phyloP scores from a whole-genome alignment of 345 rosid species.

The Litchi chinensis region DNA sequence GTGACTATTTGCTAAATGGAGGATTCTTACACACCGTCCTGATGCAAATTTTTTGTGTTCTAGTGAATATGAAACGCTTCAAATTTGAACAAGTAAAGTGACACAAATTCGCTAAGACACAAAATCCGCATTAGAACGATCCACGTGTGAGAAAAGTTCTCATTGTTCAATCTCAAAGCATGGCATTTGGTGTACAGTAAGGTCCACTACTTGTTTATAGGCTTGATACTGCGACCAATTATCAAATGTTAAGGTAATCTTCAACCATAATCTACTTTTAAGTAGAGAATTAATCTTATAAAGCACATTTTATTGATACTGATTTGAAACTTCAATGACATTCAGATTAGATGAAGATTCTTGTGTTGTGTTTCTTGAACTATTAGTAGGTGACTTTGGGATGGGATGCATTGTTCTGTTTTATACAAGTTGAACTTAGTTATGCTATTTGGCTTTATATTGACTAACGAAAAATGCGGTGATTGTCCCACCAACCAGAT shows the following conservation, averaged over 20 bases:
- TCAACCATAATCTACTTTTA: no score
- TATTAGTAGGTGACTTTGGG: not conserved
- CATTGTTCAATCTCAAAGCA: not conserved
- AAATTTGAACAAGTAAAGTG: no score
- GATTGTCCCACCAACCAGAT: slow-evolving; percentile 9
- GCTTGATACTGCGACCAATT: not conserved
- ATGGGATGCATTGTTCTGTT: not conserved
- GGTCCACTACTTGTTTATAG: slow-evolving; percentile 6
- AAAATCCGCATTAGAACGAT: no score
- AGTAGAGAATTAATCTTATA: no score
- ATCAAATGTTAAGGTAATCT: not conserved
- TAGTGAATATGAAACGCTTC: no score
- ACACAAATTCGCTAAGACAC: no score
- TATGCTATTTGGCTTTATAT: not conserved
- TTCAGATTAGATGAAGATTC: not conserved
- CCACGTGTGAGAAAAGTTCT: no score
- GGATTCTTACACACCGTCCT: no score
- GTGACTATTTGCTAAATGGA: not conserved
- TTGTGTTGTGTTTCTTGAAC: not conserved
- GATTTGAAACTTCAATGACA: not conserved
- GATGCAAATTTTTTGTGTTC: no score
- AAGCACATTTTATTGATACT: not conserved
- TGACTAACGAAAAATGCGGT: slow-evolving; percentile 8
- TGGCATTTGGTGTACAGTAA: slow-evolving; percentile 17
- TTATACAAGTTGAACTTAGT: not conserved